Percentiles rank a stretch among this genome's conserved stretches.
These are phyloP conservation scores for Ceratobasidium sp. DNA, from an alignment of 1,284 basidiomycete genomes.

Conservation along the genomic window DNA sequence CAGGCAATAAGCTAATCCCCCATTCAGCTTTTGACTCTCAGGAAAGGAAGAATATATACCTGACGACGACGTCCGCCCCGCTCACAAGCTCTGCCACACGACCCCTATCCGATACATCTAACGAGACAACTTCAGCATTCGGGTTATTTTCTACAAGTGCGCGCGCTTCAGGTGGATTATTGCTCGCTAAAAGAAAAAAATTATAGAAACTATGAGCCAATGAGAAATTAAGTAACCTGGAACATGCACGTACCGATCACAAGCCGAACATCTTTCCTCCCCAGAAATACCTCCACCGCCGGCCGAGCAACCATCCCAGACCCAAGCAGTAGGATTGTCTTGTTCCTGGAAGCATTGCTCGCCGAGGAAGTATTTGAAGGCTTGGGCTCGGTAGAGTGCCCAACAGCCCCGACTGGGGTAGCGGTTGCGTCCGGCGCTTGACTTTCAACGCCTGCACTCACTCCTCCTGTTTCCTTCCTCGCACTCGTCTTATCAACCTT, in stretches of 20 bases:
- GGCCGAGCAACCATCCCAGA: constrained; percentile 94
- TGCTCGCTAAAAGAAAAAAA: constrained; percentile 70
- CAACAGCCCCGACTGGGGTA: not conserved
- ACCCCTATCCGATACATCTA: constrained; percentile 73
- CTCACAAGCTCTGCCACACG: constrained; percentile 68
- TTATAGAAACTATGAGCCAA: not conserved
- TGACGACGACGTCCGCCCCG: constrained; percentile 75
- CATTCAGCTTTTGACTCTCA: not conserved
- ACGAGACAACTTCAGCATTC: constrained; percentile 65
- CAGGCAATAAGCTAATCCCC: constrained; percentile 77
- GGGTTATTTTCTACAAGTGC: constrained; percentile 66
- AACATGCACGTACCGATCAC: constrained; percentile 73
- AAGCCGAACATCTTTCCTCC: constrained; percentile 71
- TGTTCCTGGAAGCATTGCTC: constrained; percentile 61
- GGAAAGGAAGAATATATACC: constrained; percentile 60
- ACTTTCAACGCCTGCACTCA: constrained; percentile 12
- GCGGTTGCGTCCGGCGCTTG: not conserved
- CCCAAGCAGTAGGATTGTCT: constrained; percentile 84
- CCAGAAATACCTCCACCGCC: constrained; percentile 78
- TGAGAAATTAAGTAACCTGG: constrained; percentile 12
- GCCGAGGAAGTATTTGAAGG: not conserved
- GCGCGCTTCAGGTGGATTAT: constrained; percentile 73
- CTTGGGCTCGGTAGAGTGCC: not conserved
- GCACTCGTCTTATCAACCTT: not conserved
- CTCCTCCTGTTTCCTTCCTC: constrained; percentile 8